Percentiles rank a stretch among this genome's conserved stretches.
These are phyloP conservation scores for Clitopilus passeckerianus DNA, from an alignment of 768 basidiomycete species.

Conservation along the genomic window DNA sequence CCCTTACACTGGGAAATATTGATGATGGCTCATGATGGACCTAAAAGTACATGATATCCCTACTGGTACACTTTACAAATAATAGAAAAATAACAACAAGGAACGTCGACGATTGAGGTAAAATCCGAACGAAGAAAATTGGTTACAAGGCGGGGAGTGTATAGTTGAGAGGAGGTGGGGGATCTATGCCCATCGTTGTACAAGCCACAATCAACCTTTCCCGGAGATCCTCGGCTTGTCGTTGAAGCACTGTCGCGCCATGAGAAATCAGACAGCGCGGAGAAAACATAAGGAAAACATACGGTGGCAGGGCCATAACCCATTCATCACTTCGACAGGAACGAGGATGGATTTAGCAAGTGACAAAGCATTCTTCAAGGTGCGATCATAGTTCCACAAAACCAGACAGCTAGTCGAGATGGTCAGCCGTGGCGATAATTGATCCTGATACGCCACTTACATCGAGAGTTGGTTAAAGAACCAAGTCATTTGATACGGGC, in stretches of 20 bases:
- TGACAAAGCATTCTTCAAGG: slow-evolving; percentile 53
- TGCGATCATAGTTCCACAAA: slow-evolving; percentile 60
- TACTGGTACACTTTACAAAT: too few relatives aligned
- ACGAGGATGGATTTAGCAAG: slow-evolving; percentile 61
- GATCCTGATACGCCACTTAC: slow-evolving; percentile 27
- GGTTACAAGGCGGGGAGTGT: slow-evolving; percentile 27
- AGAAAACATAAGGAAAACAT: slow-evolving; percentile 11
- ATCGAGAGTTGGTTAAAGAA: slow-evolving; percentile 62
- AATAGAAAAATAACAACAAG: background rate
- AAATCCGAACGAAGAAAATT: background rate
- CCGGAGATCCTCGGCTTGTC: slow-evolving; percentile 43
- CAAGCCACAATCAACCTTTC: slow-evolving; percentile 47
- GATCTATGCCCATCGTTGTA: slow-evolving; percentile 30
- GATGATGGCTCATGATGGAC: background rate
- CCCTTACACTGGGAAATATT: background rate
- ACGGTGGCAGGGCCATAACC: slow-evolving; percentile 61
- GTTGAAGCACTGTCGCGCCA: slow-evolving; percentile 35
- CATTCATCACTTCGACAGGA: slow-evolving; percentile 62
- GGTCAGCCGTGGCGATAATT: background rate
- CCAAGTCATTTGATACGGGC: slow-evolving; percentile 71
- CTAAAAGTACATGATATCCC: too few relatives aligned
- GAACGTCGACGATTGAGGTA: background rate
- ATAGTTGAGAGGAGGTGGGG: slow-evolving; percentile 32
- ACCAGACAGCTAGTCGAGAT: slow-evolving; percentile 46
- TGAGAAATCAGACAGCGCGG: background rate